Percentiles rank a stretch among this genome's conserved stretches.
phyloP scores from a whole-genome alignment of 2,329 filamentous ascomycete genomes.

The Fusarium coicis region DNA sequence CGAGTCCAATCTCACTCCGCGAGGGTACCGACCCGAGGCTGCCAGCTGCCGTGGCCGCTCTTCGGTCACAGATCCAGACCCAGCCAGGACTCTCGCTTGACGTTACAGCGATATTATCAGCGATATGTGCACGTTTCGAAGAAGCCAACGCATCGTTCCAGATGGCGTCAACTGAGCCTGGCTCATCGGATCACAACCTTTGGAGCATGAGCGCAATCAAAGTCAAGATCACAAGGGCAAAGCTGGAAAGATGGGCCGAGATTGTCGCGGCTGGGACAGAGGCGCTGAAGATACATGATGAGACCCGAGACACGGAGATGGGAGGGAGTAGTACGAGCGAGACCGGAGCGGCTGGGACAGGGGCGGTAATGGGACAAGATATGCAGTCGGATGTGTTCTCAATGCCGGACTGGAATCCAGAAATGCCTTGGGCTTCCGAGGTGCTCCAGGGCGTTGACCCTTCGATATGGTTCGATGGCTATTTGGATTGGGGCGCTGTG shows the following conservation, averaged over 20 bases:
- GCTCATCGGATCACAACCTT: conserved; percentile 55
- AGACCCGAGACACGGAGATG: conserved; percentile 34
- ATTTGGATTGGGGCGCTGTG: too few relatives aligned
- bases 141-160: conserved; percentile 53
- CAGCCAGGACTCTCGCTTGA: conserved; percentile 60
- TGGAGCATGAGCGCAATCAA: conserved; percentile 62
- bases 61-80: conserved; percentile 55
- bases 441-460: too few relatives aligned
- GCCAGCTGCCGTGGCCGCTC: conserved; percentile 52
- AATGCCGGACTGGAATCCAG: too few relatives aligned
- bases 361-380: conserved; percentile 17
- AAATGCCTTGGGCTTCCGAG: too few relatives aligned
- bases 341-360: not conserved
- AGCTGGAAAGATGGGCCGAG: conserved; percentile 60
- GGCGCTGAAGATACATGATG: conserved; percentile 35
- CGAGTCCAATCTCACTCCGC: conserved; percentile 37
- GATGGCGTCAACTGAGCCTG: conserved; percentile 45
- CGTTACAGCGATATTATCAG: conserved; percentile 55
- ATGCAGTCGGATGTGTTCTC: conserved; percentile 39
- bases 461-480: too few relatives aligned
- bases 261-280: conserved; percentile 53
- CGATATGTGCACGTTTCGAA: conserved; percentile 56
- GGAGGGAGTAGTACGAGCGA: not conserved
- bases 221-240: conserved; percentile 57
- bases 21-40: conserved; percentile 52